Evolutionary conservation across 352 stramenopile genomes (phyloP), one percentile per base, ranked within the genome.

Genomic region (Thalassiosira hispida): DNA sequence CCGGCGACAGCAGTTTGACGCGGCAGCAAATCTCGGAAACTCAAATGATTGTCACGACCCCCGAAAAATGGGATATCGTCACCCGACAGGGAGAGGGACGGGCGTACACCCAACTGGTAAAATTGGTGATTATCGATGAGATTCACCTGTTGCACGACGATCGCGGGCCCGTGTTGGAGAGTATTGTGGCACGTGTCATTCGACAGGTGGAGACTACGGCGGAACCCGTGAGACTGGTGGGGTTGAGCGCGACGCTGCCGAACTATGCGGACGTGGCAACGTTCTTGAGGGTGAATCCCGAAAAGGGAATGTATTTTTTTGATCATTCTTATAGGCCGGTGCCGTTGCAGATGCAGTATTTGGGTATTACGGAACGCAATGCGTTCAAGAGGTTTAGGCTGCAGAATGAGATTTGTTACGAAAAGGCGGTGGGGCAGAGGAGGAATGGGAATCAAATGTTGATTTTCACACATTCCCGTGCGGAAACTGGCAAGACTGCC

Each of bases 61-160:
- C 98, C 0, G 98, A 99, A 74, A 99, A 99, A 87, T 99, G 97
- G 97, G 98, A 99, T 90, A 99, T 99, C 79, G 97, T 99, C 49
- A 99, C 97, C 22, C 94, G 98, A 61, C 99, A 99, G 88, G 96
- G 96, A 22, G 97, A 98, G 33, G 97, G 99, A 56, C 91, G 97
- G 53, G 96, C 97, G 5, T 99, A 98, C 88, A 99, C 97, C 1
- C 97, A 99, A 80, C 92, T 99, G 2, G 97, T 99, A 12, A 96
- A 96, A 6, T 83, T 99, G 29, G 94, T 99, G 40, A 99, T 99
- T 83, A 98, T 99, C 61, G 98, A 99, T 94, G 98, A 99, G 89
- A 99, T 99, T 77, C 98, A 99, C 84, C 91, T 99, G 63, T 91
- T 99, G 11, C 97, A 99, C 77, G 98, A 99, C 79, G 97, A 98